Conservation (phyloP, 768 basidiomycete genomes). For the Pleurotus cornucopiae region DNA sequence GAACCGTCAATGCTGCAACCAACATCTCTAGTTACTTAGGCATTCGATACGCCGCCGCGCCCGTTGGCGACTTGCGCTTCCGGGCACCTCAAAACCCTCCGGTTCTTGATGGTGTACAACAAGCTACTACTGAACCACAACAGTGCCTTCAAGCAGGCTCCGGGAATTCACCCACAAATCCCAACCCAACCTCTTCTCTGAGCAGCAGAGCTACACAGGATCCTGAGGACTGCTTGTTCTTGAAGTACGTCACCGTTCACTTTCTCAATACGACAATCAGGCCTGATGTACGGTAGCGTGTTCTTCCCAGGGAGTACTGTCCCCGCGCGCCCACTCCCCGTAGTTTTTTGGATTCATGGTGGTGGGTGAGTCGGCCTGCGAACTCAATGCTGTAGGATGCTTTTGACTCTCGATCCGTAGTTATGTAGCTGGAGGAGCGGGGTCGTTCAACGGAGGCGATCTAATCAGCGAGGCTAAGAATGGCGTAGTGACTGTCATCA, state of each 20-base stretch:
- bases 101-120: conserved; percentile 21
- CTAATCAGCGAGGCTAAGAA: conserved; percentile 8
- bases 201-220: conserved; percentile 1
- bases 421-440: conserved; percentile 7
- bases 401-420: background rate
- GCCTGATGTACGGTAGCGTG: conserved; percentile 17
- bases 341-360: conserved; percentile 11
- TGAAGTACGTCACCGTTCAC: conserved; percentile 23
- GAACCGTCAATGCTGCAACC: conserved; percentile 27
- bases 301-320: conserved; percentile 27
- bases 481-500: conserved; percentile 30
- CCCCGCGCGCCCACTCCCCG: conserved; percentile 17
- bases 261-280: background rate
- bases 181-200: conserved; percentile 18
- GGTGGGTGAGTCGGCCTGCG: conserved; percentile 4
- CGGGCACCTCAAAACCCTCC: conserved; percentile 26
- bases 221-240: conserved; percentile 38
- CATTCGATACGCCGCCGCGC: conserved; percentile 47
- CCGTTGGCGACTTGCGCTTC: conserved; percentile 32
- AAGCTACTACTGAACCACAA: conserved; percentile 25
- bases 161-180: conserved; percentile 26
- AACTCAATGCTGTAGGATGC: background rate
- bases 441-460: conserved; percentile 2
- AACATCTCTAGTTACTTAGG: conserved; percentile 34
- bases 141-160: conserved; percentile 24